phyloP scores from a whole-genome alignment of 1,284 basidiomycete genomes.

The Omphalotus olearius region DNA sequence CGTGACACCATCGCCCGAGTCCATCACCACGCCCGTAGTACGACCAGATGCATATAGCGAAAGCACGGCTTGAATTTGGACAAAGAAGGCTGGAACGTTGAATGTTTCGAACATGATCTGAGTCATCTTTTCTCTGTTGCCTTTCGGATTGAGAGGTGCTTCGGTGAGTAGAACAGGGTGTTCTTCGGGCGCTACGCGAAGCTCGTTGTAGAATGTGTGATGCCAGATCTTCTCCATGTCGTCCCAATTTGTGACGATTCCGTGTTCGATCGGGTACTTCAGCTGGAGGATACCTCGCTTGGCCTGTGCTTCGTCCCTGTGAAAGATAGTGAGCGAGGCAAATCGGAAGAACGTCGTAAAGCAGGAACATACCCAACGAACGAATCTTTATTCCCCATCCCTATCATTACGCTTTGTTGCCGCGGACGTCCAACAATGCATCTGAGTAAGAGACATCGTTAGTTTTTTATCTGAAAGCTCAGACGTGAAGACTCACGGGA shows the following conservation, averaged over 20 bases:
- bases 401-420: constrained; percentile 10
- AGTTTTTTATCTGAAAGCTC: neutral
- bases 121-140: constrained; percentile 15
- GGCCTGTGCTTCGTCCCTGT: constrained; percentile 14
- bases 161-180: constrained; percentile 14
- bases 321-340: neutral
- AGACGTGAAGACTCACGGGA: constrained; percentile 5
- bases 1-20: constrained; percentile 13
- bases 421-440: constrained; percentile 13
- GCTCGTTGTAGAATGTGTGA: constrained; percentile 15
- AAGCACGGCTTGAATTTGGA: constrained; percentile 14
- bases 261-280: constrained; percentile 14
- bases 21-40: constrained; percentile 13
- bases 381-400: constrained; percentile 14
- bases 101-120: constrained; percentile 16
- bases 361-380: constrained; percentile 9
- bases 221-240: constrained; percentile 17
- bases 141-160: constrained; percentile 14
- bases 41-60: constrained; percentile 14
- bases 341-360: neutral
- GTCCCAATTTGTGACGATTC: constrained; percentile 16
- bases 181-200: constrained; percentile 15
- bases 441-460: neutral
- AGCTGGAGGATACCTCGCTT: constrained; percentile 14
- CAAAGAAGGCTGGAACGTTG: constrained; percentile 13